Base-by-base conservation (phyloP, 805 yeast species). In the Hanseniaspora jakobsenii region DNA sequence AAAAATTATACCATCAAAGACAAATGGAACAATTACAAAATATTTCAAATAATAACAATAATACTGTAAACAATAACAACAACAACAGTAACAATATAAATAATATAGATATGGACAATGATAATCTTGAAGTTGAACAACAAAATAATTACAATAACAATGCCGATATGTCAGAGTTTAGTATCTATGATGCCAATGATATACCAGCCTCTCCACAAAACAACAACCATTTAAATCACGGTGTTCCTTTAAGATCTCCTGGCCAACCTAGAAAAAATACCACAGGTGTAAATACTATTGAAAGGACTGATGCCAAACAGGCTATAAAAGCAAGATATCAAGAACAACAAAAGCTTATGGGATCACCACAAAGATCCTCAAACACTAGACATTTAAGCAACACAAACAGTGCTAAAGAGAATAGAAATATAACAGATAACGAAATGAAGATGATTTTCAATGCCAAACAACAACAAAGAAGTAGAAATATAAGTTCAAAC, bases 171-270 rank as follows among this genome's bases (percentile, higher is more conserved):
- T n/a, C 65, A 59, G 21, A 55, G 66, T 51, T 53, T 65, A 57
- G 51, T 64, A 51, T 52, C 47, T 53, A 48, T 56, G 60, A 55
- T 48, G 52, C 39, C 55, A 62, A 7, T 58, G 54, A 34, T 55
- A 59, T 50, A 65, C 59, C 53, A 52, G 54, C 36, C 7, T 31
- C 40, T 2, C 43, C 40, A 37, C 49, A 30, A 10, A 18, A 32
- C 24, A 34, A 31, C 18, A 28, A 30, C 13, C 37, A 78, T 53
- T 72, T 75, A 26, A 81, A 73, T 54, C 73, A 77, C 30, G 91
- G 91, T 0, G 86, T 91, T 16, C 98, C 97, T 4, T 72, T 73
- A 51, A 84, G 84, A 40, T 84, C 95, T 2, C 98, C 98, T 0
- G 98, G 97, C 2, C 98, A 91, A 62, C 98, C 98, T 32, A 73